phyloP scores from a whole-genome alignment of 768 basidiomycete species.

The Boletus rex-veris region DNA sequence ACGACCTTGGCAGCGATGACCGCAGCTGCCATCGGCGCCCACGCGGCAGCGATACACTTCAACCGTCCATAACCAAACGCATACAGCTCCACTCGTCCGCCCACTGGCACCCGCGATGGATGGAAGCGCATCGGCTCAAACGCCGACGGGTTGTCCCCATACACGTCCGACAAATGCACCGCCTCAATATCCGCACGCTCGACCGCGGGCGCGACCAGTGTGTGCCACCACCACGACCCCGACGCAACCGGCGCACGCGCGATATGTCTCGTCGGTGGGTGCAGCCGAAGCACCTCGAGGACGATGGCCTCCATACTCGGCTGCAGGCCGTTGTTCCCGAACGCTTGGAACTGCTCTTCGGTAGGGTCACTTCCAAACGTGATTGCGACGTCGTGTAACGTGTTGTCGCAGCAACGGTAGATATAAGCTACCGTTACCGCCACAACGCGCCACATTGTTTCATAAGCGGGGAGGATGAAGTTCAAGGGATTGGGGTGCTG shows the following conservation, averaged over 20 bases:
- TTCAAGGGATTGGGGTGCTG: slow-evolving; percentile 40
- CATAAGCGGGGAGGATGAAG: slow-evolving; percentile 57
- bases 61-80: slow-evolving; percentile 46
- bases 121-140: slow-evolving; percentile 47
- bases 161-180: slow-evolving; percentile 15
- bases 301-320: slow-evolving; percentile 26
- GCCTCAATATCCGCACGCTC: slow-evolving; percentile 26
- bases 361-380: slow-evolving; percentile 22
- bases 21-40: slow-evolving; percentile 58
- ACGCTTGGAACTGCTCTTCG: slow-evolving; percentile 15
- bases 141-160: slow-evolving; percentile 33
- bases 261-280: slow-evolving; percentile 27
- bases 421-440: slow-evolving; percentile 40
- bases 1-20: slow-evolving; percentile 45
- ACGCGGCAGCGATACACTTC: slow-evolving; percentile 42
- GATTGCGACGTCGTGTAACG: slow-evolving; percentile 25
- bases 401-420: slow-evolving; percentile 23
- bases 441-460: slow-evolving; percentile 63
- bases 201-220: slow-evolving; percentile 1
- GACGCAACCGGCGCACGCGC: slow-evolving; percentile 8
- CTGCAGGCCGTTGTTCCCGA: slow-evolving; percentile 3
- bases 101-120: slow-evolving; percentile 18
- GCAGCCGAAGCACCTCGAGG: slow-evolving; percentile 28
- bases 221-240: slow-evolving; percentile 13
- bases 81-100: slow-evolving; percentile 24